A percentile compares a stretch with the other conserved stretches of the same genome.
Evolutionary conservation across 257 asterid species (phyloP).

Genomic region (Solanum sparsipilum): DNA sequence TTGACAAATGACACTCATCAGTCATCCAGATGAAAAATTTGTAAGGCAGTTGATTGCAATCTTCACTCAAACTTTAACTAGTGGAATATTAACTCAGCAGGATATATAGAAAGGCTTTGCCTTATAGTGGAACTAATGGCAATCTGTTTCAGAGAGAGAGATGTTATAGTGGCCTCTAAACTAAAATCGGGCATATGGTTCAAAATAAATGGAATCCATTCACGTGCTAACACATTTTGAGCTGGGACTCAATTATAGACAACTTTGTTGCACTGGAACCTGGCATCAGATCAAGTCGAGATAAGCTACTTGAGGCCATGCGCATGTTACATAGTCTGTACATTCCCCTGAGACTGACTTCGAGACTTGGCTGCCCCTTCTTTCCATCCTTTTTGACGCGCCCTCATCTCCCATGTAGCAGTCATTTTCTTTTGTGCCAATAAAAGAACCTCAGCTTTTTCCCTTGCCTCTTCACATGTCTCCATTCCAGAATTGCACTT

Average conservation of each 20-base stretch:
- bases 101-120: conserved; percentile 6
- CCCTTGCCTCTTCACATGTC: conserved; percentile 93
- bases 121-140: neutral
- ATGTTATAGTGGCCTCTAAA: neutral
- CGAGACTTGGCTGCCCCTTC: conserved; percentile 38
- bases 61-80: neutral
- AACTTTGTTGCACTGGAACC: neutral
- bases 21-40: neutral
- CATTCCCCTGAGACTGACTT: conserved; percentile 3
- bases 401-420: conserved; percentile 78
- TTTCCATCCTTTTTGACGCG: conserved; percentile 86
- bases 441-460: conserved; percentile 69
- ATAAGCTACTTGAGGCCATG: neutral
- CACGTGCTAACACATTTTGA: neutral
- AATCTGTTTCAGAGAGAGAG: neutral
- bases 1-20: neutral
- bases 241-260: neutral
- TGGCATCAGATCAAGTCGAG: neutral
- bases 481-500: conserved; percentile 98
- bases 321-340: conserved; percentile 6
- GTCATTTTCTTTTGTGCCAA: conserved; percentile 60
- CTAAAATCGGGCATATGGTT: neutral
- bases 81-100: neutral
- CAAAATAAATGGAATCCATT: neutral
- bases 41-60: neutral